Percentiles rank a stretch among this genome's conserved stretches.
Conservation (phyloP, 768 basidiomycete species). For the Chiua virens region DNA sequence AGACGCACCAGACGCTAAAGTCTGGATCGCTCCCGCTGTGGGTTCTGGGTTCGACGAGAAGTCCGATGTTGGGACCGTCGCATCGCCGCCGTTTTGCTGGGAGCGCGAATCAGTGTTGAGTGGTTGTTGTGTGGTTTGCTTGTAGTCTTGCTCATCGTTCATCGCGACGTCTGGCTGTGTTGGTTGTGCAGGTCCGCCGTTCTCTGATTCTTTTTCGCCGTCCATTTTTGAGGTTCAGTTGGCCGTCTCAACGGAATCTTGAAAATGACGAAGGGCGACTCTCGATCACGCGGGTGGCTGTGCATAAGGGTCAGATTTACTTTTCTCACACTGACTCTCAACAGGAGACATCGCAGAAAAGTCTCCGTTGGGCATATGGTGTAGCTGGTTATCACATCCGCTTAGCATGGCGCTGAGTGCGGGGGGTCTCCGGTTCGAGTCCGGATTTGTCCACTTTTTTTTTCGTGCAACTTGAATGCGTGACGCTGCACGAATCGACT, state of each 20-base stretch:
- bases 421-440: conserved; percentile 42
- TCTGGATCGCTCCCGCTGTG: neutral
- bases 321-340: conserved; percentile 3
- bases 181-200: neutral
- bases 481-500: too few species aligned
- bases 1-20: conserved; percentile 6
- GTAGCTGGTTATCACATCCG: conserved; percentile 43
- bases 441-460: conserved; percentile 37
- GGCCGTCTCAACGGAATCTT: conserved; percentile 15
- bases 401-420: conserved; percentile 37
- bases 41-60: conserved; percentile 14
- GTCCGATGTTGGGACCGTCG: neutral
- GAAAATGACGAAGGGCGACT: conserved; percentile 26
- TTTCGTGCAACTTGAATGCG: too few species aligned
- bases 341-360: too few species aligned
- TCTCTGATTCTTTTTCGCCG: conserved; percentile 15
- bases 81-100: conserved; percentile 2
- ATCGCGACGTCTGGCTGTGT: conserved; percentile 13
- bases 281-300: conserved; percentile 30
- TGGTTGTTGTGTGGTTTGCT: conserved; percentile 2
- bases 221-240: conserved; percentile 23
- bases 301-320: neutral
- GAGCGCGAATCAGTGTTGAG: neutral
- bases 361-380: conserved; percentile 33
- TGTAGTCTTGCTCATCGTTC: conserved; percentile 20